Evolutionary conservation across 2,329 filamentous ascomycete genomes (phyloP).

Genomic region (Penicillium polonicum): DNA sequence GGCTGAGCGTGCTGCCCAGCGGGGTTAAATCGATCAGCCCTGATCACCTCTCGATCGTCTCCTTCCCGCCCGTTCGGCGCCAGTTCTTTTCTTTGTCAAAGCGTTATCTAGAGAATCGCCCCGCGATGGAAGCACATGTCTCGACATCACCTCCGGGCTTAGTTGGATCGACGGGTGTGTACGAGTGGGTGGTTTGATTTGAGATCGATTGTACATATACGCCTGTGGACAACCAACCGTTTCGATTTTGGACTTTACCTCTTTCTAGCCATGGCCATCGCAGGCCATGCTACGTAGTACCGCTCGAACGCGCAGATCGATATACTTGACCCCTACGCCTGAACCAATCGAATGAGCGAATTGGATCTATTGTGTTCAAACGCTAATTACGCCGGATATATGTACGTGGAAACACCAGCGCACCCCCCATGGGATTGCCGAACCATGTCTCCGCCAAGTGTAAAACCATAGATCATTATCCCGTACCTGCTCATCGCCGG

Average conservation of each 20-base stretch:
- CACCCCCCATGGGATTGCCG: not conserved
- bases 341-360: constrained; percentile 1
- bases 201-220: constrained; percentile 36
- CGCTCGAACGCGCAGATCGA: not conserved
- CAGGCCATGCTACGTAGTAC: not conserved
- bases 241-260: constrained; percentile 18
- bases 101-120: constrained; percentile 11
- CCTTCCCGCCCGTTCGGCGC: constrained; percentile 20
- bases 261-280: not conserved
- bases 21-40: constrained; percentile 28
- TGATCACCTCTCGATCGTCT: constrained; percentile 14
- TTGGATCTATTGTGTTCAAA: constrained; percentile 32
- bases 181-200: constrained; percentile 19
- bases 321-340: not conserved
- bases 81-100: constrained; percentile 20
- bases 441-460: constrained; percentile 7
- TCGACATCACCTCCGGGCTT: constrained; percentile 4
- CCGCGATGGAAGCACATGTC: not conserved
- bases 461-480: constrained; percentile 18
- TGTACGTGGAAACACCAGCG: constrained; percentile 25
- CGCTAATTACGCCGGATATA: constrained; percentile 36
- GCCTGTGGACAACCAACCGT: constrained; percentile 22
- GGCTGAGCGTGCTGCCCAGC: constrained; percentile 54
- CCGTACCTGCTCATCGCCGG: constrained; percentile 5
- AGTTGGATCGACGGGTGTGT: constrained; percentile 18